Evolutionary conservation across 1,284 basidiomycete species (phyloP).

Genomic region (Ceratobasidium sp.): DNA sequence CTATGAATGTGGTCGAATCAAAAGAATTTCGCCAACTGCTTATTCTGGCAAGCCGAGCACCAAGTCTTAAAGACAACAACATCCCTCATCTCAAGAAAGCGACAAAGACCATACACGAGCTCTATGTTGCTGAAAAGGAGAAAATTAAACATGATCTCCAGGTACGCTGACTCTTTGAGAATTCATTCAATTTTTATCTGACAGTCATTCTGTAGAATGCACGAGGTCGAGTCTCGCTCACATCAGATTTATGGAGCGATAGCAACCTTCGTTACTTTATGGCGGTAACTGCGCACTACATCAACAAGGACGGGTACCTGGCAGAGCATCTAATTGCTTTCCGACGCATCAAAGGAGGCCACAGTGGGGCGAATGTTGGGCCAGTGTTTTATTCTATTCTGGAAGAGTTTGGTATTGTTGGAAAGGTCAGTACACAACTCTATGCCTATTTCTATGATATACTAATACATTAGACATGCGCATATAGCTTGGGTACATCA

Average conservation of each 20-base stretch:
- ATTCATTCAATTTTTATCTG: too few species aligned
- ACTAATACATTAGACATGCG: neutral
- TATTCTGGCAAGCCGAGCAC: conserved; percentile 5
- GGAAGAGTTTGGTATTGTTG: conserved; percentile 6
- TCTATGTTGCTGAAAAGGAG: neutral
- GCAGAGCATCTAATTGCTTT: conserved; percentile 31
- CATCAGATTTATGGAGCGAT: conserved; percentile 42
- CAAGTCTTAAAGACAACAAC: conserved; percentile 11
- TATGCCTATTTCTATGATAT: neutral
- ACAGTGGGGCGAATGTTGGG: conserved; percentile 29
- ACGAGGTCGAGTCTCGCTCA: conserved; percentile 36
- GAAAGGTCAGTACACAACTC: conserved; percentile 9
- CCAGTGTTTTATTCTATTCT: neutral
- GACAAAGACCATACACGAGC: neutral
- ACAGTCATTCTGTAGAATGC: conserved; percentile 10
- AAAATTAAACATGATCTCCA: conserved; percentile 2
- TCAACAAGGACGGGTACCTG: conserved; percentile 14
- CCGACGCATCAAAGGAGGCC: conserved; percentile 18
- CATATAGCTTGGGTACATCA: conserved; percentile 30
- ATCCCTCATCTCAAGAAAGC: conserved; percentile 8
- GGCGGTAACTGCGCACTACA: conserved; percentile 41
- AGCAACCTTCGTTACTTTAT: conserved; percentile 24
- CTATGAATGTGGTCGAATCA: conserved; percentile 27
- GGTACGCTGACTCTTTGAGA: neutral
- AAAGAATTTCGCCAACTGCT: conserved; percentile 1